Base-by-base conservation (phyloP, 371 early-diverging fungal genomes). In the Saksenaea oblongispora region DNA sequence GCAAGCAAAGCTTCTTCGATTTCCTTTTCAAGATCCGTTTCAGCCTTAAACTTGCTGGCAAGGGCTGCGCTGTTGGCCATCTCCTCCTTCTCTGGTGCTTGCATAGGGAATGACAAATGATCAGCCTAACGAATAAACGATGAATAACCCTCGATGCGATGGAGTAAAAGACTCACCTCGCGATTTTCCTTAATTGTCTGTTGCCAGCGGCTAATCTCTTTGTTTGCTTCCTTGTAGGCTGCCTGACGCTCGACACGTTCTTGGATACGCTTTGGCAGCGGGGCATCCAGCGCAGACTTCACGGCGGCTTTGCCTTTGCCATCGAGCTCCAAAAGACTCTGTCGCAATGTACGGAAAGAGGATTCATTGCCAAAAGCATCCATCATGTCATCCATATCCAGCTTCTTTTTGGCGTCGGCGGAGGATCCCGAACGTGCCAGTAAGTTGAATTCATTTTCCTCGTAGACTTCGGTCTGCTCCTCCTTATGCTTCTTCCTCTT, bases 141-240 rank as follows among this genome's bases (percentile, higher is more conserved):
- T 57, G 13, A 56, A 60, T 2, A 13, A 10, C 1, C 37, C 15
- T 37, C n/a, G n/a, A n/a, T n/a, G n/a, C n/a, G n/a, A n/a, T n/a
- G n/a, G n/a, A n/a, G n/a, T n/a, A n/a, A n/a, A n/a, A n/a, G n/a
- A n/a, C n/a, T 24, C 67, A 71, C 71, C 67, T 87, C 83, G 39
- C 96, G 87, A 75, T 94, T 94, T 72, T 88, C 78, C 55, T 90
- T 84, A 17, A 98, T 91, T 4, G 91, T 78, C 13, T 88, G 80
- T 59, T 88, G 80, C 98, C 98, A 98, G 69, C 93, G 90, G 15
- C 84, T 71, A 13, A 98, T 77, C 22, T 90, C 89, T 69, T 93
- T 90, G 34, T 88, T 93, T 34, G 94, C 76, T 64, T 87, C 82
- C 14, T 80, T 79, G 59, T 91, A 93, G 10, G 98, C 98, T 3